Base-by-base conservation (phyloP, 768 basidiomycete genomes). In the Termitomyces eurrhizus region DNA sequence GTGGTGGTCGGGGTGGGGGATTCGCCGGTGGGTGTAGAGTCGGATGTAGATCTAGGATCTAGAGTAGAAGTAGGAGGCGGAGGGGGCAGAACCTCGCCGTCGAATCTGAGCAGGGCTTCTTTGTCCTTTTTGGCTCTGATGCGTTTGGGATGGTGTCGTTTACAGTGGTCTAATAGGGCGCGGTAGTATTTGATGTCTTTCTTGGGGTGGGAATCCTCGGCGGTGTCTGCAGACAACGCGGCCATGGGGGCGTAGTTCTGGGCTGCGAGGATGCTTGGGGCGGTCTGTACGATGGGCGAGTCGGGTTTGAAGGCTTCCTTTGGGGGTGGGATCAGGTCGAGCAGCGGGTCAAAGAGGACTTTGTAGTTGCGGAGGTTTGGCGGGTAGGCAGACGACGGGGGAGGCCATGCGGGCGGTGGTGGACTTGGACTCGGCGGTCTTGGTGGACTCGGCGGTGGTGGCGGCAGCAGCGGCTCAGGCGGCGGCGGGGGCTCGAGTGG, bases 301-400 rank as follows among this genome's bases (percentile, higher is more conserved):
- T 57, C 46, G 0, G 16, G 5, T 16, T 44, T 49, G 18, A 16
- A 6, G 6, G 36, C 8, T 1, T 44, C 56, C 32, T 33, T 46
- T 0, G 66, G 63, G 39, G 61, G 41, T 14, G 45, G 72, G 73
- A 59, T 55, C 14, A 62, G 60, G 68, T 89, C 87, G 29, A 81
- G 66, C 2, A 74, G 60, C 35, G 85, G 81, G 67, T 92, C 89
- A 68, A 80, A 90, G 7, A 90, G 70, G 9, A 91, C 77, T 66
- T 83, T 87, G 73, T 80, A 88, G 26, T 81, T 68, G 61, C 76
- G 79, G 18, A 71, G 66, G 18, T 8, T 2, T 12, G 73, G 67
- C 46, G 64, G 62, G 26, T 67, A 52, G 13, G 62, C 64, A 32
- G 65, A 59, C 16, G 68, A 59, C 44, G 68, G 65, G 29, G 64